phyloP scores from a whole-genome alignment of 176 grass and related monocot species.

The Phoenix roebelenii region DNA sequence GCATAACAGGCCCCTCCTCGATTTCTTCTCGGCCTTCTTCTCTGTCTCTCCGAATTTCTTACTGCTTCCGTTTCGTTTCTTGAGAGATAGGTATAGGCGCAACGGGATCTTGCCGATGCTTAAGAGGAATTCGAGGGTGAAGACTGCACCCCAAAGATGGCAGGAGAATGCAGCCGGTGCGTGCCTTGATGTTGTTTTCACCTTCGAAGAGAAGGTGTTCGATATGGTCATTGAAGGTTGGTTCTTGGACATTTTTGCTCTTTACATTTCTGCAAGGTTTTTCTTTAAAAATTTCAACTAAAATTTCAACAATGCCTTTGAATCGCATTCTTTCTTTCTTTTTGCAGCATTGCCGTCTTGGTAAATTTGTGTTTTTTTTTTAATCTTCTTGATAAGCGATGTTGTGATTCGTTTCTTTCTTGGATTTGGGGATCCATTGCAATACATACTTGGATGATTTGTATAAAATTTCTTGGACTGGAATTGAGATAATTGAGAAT shows the following conservation, averaged over 20 bases:
- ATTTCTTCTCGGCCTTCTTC: neutral
- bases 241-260: neutral
- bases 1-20: neutral
- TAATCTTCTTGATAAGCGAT: too few species aligned
- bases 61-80: neutral
- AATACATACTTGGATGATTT: too few species aligned
- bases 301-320: too few species aligned
- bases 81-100: conserved; percentile 62
- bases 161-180: conserved; percentile 63
- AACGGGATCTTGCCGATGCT: conserved; percentile 93
- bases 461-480: too few species aligned
- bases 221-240: conserved; percentile 76
- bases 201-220: conserved; percentile 92
- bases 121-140: conserved; percentile 73
- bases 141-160: conserved; percentile 76
- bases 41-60: neutral
- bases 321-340: too few species aligned
- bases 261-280: neutral
- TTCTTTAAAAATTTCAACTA: neutral
- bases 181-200: conserved; percentile 66
- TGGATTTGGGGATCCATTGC: too few species aligned
- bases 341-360: too few species aligned
- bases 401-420: too few species aligned
- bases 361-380: too few species aligned
- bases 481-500: too few species aligned